Evolutionary conservation across 495 filamentous ascomycete genomes (phyloP).

Genomic region (Penicillium riverlandense): DNA sequence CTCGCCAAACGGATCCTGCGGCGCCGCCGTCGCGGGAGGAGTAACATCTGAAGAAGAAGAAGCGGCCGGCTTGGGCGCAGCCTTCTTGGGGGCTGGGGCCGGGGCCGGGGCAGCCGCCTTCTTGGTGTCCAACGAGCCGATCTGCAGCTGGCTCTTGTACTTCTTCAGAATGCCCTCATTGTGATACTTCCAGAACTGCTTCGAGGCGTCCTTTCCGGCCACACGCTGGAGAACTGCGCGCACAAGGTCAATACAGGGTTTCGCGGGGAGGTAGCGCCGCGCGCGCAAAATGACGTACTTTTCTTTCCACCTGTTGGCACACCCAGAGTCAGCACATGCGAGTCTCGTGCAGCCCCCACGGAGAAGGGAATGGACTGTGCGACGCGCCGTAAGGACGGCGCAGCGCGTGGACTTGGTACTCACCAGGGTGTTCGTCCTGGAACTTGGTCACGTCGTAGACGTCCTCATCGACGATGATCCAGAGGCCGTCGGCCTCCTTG

Average conservation of each 20-base stretch:
- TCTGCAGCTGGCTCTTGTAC: constrained; percentile 77
- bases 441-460: constrained; percentile 96
- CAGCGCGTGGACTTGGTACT: constrained; percentile 4
- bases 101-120: constrained; percentile 47
- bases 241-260: constrained; percentile 12
- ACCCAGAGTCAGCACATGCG: constrained; percentile 13
- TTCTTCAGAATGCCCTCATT: constrained; percentile 93
- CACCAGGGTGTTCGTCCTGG: constrained; percentile 87
- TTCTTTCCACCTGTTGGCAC: constrained; percentile 78
- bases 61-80: constrained; percentile 45
- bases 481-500: constrained; percentile 68
- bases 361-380: too few relatives aligned
- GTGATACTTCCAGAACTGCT: constrained; percentile 99
- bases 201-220: constrained; percentile 91
- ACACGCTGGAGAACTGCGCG: constrained; percentile 73
- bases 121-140: constrained; percentile 88
- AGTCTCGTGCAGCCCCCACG: neutral
- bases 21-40: constrained; percentile 43
- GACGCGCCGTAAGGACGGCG: too few relatives aligned
- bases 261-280: neutral
- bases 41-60: constrained; percentile 12
- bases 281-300: constrained; percentile 45
- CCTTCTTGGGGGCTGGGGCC: constrained; percentile 42
- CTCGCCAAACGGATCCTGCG: constrained; percentile 77
- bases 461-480: constrained; percentile 89